Evolutionary conservation across 2,329 filamentous ascomycete genomes (phyloP).

Genomic region (Hypoxylon rubiginosum): DNA sequence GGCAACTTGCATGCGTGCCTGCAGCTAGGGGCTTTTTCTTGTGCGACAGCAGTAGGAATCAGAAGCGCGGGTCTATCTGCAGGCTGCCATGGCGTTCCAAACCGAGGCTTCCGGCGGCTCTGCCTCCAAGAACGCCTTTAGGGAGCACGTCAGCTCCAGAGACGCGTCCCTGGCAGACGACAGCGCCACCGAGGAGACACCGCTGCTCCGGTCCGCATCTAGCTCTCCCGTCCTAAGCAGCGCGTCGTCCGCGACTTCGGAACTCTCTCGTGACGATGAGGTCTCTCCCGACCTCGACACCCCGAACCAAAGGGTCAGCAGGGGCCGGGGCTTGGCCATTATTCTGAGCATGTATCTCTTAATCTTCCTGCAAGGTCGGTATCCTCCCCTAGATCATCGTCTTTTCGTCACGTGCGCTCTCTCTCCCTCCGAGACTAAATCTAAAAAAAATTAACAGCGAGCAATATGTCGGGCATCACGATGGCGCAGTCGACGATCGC

Average conservation of each 20-base stretch:
- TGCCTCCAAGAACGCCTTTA: conserved; percentile 8
- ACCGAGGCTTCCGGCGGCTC: conserved; percentile 17
- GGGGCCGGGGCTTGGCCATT: conserved; percentile 59
- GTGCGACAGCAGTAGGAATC: background rate
- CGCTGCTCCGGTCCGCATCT: conserved; percentile 45
- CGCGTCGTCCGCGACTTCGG: conserved; percentile 32
- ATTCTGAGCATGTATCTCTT: conserved; percentile 67
- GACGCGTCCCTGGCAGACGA: conserved; percentile 31
- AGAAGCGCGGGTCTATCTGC: conserved; percentile 6
- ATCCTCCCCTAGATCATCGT: background rate
- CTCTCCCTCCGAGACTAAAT: background rate
- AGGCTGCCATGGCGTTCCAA: conserved; percentile 29
- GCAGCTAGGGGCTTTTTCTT: background rate
- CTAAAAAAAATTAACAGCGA: too few relatives aligned
- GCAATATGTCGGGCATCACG: conserved; percentile 84
- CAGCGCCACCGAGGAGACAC: conserved; percentile 47
- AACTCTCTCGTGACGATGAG: conserved; percentile 34
- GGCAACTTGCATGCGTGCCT: background rate
- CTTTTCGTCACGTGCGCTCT: background rate
- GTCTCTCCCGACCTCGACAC: conserved; percentile 39
- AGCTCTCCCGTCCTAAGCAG: conserved; percentile 22
- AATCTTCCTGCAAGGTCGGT: conserved; percentile 71
- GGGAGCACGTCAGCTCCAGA: conserved; percentile 25
- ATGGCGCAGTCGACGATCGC: conserved; percentile 85
- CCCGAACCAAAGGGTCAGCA: conserved; percentile 50